Evolutionary conservation across 768 basidiomycete genomes (phyloP).

Genomic region (Auriscalpium microsporum): DNA sequence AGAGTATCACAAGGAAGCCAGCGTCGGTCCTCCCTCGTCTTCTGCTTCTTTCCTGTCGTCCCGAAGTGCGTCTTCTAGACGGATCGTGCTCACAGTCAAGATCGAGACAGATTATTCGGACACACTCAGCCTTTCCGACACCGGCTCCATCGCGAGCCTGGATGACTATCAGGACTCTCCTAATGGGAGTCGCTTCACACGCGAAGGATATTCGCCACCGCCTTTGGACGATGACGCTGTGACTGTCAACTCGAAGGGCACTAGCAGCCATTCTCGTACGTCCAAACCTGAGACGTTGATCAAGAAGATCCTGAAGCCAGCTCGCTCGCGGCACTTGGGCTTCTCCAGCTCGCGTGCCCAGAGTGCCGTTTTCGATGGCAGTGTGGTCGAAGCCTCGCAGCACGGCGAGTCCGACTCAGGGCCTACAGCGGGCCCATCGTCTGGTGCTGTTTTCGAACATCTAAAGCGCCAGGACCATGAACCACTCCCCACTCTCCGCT

Average conservation of each 20-base stretch:
- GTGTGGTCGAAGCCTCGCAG: not conserved
- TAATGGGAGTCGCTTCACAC: constrained; percentile 47
- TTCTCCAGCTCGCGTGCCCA: no score
- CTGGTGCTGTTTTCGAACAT: constrained; percentile 9
- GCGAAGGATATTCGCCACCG: constrained; percentile 29
- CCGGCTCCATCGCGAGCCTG: constrained; percentile 69
- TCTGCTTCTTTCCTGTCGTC: constrained; percentile 65
- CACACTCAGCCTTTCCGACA: constrained; percentile 84
- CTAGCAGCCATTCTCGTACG: constrained; percentile 19
- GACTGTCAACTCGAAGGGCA: constrained; percentile 68
- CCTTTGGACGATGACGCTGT: constrained; percentile 65
- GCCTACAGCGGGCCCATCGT: not conserved
- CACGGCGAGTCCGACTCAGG: not conserved
- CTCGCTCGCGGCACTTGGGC: no score
- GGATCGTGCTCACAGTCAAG: constrained; percentile 69
- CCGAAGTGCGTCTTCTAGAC: constrained; percentile 45
- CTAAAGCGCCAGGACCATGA: constrained; percentile 5
- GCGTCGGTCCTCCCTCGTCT: constrained; percentile 64
- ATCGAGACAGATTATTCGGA: constrained; percentile 78
- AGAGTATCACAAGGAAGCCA: constrained; percentile 70
- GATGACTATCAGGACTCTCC: constrained; percentile 63
- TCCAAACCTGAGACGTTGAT: constrained; percentile 21
- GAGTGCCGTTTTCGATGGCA: not conserved
- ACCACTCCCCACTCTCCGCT: not conserved
- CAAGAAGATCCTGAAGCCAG: constrained; percentile 4